Evolutionary conservation across 495 filamentous ascomycete species (phyloP), one percentile per base, ranked within the genome.

Genomic region (Talaromyces borbonicus): DNA sequence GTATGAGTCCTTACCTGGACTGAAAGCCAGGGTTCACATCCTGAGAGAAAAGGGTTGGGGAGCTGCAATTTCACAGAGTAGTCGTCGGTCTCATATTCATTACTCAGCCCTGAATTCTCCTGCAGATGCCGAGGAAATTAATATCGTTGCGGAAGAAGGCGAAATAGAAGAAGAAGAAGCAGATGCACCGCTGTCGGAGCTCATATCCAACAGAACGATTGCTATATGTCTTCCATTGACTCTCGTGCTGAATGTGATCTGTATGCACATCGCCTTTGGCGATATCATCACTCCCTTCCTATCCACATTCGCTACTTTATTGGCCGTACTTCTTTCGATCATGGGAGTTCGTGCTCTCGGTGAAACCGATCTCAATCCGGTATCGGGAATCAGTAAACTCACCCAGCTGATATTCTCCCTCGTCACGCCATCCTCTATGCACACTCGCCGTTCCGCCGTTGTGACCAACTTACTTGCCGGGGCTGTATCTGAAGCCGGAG

Each of bases 281-380:
- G 61, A 70, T 29, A 70, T 71, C 37, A 69, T 71, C 8, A 65
- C 67, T 56, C 59, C 87, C 71, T 5, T 65, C 80, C 50, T 85
- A 71, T 95, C 84, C n/a, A 65, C 86, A 24, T 75, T 84, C 15
- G 86, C 92, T 14, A 87, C 96, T 20, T 56, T 90, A 27, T 80
- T 97, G 58, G 89, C 92, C 1, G 79, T 98, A 16, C 66, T 97
- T 24, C 73, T 96, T 18, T 88, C 85, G 41, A 80, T 97, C 49
- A 95, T 97, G 89, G 93, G 93, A 39, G 92, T 98, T 42, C 75
- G 92, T 16, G 92, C 92, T 0, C 72, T 96, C 0, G 90, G 92
- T 29, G 90, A 98, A 68, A 98, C 92, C 7, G 92, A 98, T 57
- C 74, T 98, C 20, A 98, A 97, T 60, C 92, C 92, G 7, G 92